Evolutionary conservation across 805 yeast species (phyloP).

Genomic region (Tetrapisispora namnaoensis): DNA sequence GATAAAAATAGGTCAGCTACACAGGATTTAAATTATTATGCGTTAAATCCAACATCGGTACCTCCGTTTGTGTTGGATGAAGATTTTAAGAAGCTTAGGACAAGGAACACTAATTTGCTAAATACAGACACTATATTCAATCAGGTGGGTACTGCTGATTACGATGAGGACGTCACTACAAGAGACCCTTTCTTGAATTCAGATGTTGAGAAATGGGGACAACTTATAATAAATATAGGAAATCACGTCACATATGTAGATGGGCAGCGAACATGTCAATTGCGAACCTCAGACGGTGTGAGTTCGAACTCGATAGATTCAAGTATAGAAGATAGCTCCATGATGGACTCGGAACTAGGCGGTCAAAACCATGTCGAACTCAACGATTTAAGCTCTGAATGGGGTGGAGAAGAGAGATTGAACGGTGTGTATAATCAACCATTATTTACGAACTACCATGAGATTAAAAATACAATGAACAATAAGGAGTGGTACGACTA

Average conservation of each 20-base stretch:
- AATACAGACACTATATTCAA: conserved; percentile 20
- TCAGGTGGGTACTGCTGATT: not conserved
- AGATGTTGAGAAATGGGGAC: conserved; percentile 39
- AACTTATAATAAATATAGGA: conserved; percentile 34
- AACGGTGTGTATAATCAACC: conserved; percentile 37
- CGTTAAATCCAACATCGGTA: conserved; percentile 34
- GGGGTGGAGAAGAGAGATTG: conserved; percentile 68
- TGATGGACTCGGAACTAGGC: conserved; percentile 4
- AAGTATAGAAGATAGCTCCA: not conserved
- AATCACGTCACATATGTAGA: conserved; percentile 21
- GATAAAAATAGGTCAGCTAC: too few species aligned
- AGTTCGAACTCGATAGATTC: not conserved
- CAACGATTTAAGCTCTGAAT: conserved; percentile 39
- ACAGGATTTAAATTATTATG: conserved; percentile 27
- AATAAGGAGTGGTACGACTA: conserved; percentile 25
- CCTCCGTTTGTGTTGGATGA: conserved; percentile 61
- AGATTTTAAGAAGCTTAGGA: conserved; percentile 18
- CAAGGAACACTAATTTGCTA: conserved; percentile 8
- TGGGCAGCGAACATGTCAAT: conserved; percentile 2
- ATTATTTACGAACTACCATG: conserved; percentile 12
- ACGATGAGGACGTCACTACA: conserved; percentile 6
- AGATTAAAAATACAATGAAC: conserved; percentile 23
- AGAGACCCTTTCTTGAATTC: conserved; percentile 31
- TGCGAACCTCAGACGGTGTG: not conserved
- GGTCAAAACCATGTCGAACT: conserved; percentile 1